Evolutionary conservation across 768 basidiomycete species (phyloP), one percentile per base, ranked within the genome.

Genomic region (Russula emetica): DNA sequence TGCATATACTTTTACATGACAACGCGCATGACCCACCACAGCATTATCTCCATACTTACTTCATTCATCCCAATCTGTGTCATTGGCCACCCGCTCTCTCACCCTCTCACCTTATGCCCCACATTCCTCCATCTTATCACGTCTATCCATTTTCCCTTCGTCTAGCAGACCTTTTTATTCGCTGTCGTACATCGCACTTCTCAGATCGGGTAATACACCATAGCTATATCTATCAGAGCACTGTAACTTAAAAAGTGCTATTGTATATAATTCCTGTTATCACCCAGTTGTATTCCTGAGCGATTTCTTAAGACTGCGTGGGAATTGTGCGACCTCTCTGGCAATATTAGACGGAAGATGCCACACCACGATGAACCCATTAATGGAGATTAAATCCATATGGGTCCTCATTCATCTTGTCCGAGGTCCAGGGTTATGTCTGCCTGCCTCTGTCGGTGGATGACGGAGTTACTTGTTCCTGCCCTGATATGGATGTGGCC

Each of bases 1-100:
- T 34, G 38, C 60, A 65, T 56, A 61, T 61, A 56, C 61, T 30
- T 61, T 57, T 55, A 34, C 47, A 56, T 57, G 53, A 64, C 63
- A 28, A 45, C 14, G 26, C 38, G 45, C 63, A 64, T 55, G 53
- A 53, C 42, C 34, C 53, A 50, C 28, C 28, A 30, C 16, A 54
- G 45, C 53, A 65, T 44, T 30, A 51, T 60, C 54, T 38, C 22
- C 32, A 47, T 60, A 49, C 36, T 42, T 58, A 51, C 63, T 54
- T 55, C 58, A 61, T 55, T 32, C 63, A 56, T 42, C n/a, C 38
- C n/a, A 52, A 50, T 30, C 38, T 60, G 18, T 55, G 59, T 40
- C 58, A 42, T 51, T 32, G 5, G 22, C 45, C 20, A 26, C n/a
- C 55, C 53, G 30, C 10, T 18, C 9, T 38, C 40, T 44, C 18